Conservation (phyloP, 78 protist species). For the Dictyostelium intermedium region DNA sequence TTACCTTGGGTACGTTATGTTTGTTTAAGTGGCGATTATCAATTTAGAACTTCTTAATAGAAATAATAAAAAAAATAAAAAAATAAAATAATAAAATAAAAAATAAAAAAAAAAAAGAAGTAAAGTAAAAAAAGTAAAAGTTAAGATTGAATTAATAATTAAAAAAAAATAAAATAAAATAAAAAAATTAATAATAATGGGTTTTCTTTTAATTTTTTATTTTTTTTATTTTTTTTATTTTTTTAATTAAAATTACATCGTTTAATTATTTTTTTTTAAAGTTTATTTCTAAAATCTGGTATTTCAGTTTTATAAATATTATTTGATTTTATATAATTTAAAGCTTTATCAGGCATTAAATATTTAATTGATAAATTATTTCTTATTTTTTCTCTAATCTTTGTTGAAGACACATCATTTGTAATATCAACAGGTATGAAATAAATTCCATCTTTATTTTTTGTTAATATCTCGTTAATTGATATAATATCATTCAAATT, state of each 20-base stretch:
- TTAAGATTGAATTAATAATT: not conserved
- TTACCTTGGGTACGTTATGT: slow-evolving; percentile 99
- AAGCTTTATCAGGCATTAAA: slow-evolving; percentile 4
- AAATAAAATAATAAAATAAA: not conserved
- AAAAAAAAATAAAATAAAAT: not conserved
- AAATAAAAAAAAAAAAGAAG: not conserved
- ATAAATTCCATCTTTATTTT: slow-evolving; percentile 12
- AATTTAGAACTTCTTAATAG: slow-evolving; percentile 14
- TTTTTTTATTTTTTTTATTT: too few species aligned
- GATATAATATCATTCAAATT: slow-evolving; percentile 23
- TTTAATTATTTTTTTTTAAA: too few species aligned
- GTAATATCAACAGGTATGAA: not conserved
- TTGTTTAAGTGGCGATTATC: slow-evolving; percentile 35
- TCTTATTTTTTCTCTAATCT: slow-evolving; percentile 24
- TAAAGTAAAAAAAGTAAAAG: not conserved
- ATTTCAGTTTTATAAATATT: slow-evolving; percentile 32
- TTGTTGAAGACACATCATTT: slow-evolving; percentile 70
- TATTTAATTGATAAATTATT: slow-evolving; percentile 38
- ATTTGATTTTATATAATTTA: slow-evolving; percentile 31
- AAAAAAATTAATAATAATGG: not conserved
- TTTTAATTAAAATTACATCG: too few species aligned
- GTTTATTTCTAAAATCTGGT: not conserved
- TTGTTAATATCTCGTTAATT: slow-evolving; percentile 15
- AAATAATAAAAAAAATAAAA: not conserved
- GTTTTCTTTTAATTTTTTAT: too few species aligned